Evolutionary conservation across 2,329 filamentous ascomycete genomes (phyloP), one percentile per base, ranked within the genome.

Genomic region (Grosmannia clavigera): DNA sequence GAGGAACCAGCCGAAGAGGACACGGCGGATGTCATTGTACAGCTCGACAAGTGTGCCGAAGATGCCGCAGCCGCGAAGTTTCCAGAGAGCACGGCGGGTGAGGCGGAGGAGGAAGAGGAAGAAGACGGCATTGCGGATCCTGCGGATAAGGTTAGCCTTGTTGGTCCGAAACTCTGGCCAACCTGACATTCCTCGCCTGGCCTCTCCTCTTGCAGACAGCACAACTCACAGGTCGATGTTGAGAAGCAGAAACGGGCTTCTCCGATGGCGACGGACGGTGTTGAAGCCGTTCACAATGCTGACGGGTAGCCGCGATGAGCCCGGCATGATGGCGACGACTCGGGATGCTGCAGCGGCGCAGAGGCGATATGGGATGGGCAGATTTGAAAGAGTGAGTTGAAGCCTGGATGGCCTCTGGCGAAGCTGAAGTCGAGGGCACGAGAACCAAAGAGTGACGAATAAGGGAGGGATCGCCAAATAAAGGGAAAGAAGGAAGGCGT

Each of bases 11-110:
- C 88, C 88, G 73, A 95, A 99, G 57, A 87, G 78, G 63, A 85
- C 82, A 64, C 90, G 84, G 64, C 87, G 87, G 63, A 86, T 70
- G 64, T 85, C 81, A 64, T 78, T 76, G 76, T 94, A 96, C 64
- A 88, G 74, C 72, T 92, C 85, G 68, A 83, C 77, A 62, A 90
- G 68, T 61, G 89, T 88, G 64, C 92, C 92, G 69, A 95, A 74
- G 67, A 94, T 72, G 65, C 94, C 94, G 70, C 94, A 90, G 66
- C 94, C 94, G 69, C 88, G 90, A 66, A 97, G 80, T 70, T 94
- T 89, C 76, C 90, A 87, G 71, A 90, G 87, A 33, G 83, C 81
- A 68, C 87, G 88, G 65, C 90, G 88, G 38, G 87, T 82, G 79
- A 91, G 88, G 70, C 92, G 87, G 55, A 95, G 77, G 62, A 96